phyloP scores from a whole-genome alignment of 352 stramenopile species.

The Phytophthora chlamydospora region DNA sequence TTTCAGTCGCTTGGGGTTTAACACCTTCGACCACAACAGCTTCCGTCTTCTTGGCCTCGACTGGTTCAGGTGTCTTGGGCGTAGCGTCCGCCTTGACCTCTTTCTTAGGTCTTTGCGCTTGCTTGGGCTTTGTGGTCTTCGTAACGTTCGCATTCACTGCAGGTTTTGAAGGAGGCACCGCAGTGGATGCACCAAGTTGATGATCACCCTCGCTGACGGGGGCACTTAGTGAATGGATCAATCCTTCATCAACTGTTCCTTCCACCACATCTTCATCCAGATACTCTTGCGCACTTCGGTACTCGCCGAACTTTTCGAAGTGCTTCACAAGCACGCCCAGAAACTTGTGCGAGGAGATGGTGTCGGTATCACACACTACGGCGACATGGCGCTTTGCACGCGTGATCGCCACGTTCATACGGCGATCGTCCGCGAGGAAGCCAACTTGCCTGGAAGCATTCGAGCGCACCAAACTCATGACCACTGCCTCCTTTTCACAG shows the following conservation, averaged over 20 bases:
- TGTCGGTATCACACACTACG: conserved; percentile 95
- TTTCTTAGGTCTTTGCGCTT: conserved; percentile 20
- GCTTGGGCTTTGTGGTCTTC: conserved; percentile 18
- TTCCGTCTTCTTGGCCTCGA: conserved; percentile 7
- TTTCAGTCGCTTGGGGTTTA: background rate
- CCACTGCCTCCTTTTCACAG: conserved; percentile 98
- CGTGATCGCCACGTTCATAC: conserved; percentile 99
- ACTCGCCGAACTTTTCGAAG: conserved; percentile 94
- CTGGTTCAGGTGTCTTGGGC: background rate
- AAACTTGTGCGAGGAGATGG: conserved; percentile 92
- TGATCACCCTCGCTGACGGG: background rate
- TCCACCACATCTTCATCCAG: conserved; percentile 64
- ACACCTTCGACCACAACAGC: conserved; percentile 4
- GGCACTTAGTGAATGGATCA: conserved; percentile 14
- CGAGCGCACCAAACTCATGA: conserved; percentile 97
- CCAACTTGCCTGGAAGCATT: conserved; percentile 91
- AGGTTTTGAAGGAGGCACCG: conserved; percentile 3
- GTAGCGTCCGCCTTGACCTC: background rate
- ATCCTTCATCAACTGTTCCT: conserved; percentile 29
- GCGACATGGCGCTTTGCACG: conserved; percentile 95
- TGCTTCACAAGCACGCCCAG: conserved; percentile 90
- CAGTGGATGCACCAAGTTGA: background rate
- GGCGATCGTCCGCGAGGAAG: conserved; percentile 95
- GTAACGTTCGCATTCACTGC: conserved; percentile 2
- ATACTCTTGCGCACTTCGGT: conserved; percentile 87